Base-by-base conservation (phyloP, 2,329 filamentous ascomycete species). In the Hypoxylon sp. region DNA sequence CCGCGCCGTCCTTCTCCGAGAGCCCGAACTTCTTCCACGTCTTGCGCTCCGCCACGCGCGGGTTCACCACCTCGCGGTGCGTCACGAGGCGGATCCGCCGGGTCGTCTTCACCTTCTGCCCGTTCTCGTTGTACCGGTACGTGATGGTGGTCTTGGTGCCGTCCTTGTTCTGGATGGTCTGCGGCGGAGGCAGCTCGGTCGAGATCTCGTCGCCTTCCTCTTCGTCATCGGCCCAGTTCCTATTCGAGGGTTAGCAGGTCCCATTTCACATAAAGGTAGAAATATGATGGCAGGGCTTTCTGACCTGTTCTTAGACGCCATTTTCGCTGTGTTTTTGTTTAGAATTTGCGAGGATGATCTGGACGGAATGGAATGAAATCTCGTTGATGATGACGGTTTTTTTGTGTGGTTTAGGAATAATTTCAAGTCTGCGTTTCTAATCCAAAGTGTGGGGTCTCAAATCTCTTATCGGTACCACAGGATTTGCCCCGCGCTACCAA, bases 91-190 rank as follows among this genome's bases (percentile, higher is more conserved):
- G 93, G 84, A 98, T 95, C 76, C 94, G 93, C 80, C 96, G 94
- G 68, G 94, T 98, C 70, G 94, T 96, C 88, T 98, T 98, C 79
- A 98, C 92, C 82, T 97, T 97, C 82, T 97, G 94, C 82, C 93
- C 93, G 70, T 95, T 89, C 74, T 99, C 96, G 84, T 97, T 95
- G 84, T 93, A 90, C 76, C 90, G 89, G 85, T 93, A 97, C 70
- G 92, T 93, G 78, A 97, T 91, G 75, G 96, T 92, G 50, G 97
- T 99, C 84, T 98, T 97, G 76, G 93, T 97, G 80, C 97, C 96
- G 82, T 99, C 96, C 85, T 98, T 97, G 89, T 99, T 98, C 80
- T 91, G 91, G 80, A 93, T 95, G 75, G 95, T 92, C 84, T 96
- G 91, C 74, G 93, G 90, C 74, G 92, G 88, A 67, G 96, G 96